Evolutionary conservation across 257 asterid species (phyloP), one percentile per base, ranked within the genome.

Genomic region (Cordia subcordata): DNA sequence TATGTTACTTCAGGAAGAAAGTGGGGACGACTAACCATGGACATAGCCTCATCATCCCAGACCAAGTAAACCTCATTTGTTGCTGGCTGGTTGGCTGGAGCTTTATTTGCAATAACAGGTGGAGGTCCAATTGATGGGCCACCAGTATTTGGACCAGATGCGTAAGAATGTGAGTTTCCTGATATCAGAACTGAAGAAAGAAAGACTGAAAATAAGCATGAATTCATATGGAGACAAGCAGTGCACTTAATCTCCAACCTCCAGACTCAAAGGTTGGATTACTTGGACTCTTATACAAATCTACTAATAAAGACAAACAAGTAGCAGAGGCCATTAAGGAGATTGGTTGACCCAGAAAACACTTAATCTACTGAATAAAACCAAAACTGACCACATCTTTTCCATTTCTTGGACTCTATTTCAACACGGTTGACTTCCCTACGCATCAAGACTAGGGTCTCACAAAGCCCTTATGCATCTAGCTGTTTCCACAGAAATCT

Each of bases 31-130:
- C 95, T 55, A 35, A 92, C 99, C 99, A 89, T 93, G 73, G 97
- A 89, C 97, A 93, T 84, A 32, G 96, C 99, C 78, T 93, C 99
- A 65, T 93, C 99, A 75, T 93, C 99, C 99, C 99, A 93, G 64
- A 92, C 99, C 57, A 92, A 62, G 62, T 88, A 92, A 63, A 92
- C 99, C 77, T 92, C 99, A 62, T 92, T 92, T 13, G 83, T 74
- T 42, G 96, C 93, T 66, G 90, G 90, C 57, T 75, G 94, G 20
- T 74, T 67, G 68, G 75, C 92, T 53, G 97, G 95, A 78, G 89
- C 94, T 77, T 92, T 92, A 65, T 92, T 86, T 54, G 99, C 86
- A 75, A 92, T 92, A 33, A 92, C 77, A 8, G 97, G 99, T 27
- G 99, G 99, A 6, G 99, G 99, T 39, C 99, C 99, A 60, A 84